phyloP scores from a whole-genome alignment of 257 asterid genomes.

The Plectranthus barbatus region DNA sequence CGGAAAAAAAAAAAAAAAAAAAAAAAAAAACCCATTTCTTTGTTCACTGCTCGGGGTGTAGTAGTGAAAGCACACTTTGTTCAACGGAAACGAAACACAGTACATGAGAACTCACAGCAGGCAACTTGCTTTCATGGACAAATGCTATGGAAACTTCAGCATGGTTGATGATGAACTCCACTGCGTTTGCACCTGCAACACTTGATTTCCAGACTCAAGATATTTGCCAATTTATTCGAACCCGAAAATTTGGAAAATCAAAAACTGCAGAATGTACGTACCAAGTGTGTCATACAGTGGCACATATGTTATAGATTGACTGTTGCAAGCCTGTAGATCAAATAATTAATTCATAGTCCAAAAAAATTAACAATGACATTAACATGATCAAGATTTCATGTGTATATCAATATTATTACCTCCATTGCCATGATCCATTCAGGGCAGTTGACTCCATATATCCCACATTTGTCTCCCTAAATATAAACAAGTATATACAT shows the following conservation, averaged over 20 bases:
- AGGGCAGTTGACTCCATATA: conserved; percentile 75
- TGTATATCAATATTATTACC: no score
- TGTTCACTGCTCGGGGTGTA: no score
- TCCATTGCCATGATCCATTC: conserved; percentile 94
- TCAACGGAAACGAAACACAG: background rate
- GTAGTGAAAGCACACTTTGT: background rate
- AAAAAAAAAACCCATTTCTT: no score
- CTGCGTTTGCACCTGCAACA: conserved; percentile 76
- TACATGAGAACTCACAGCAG: conserved; percentile 28
- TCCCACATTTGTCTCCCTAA: conserved; percentile 86
- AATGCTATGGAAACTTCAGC: conserved; percentile 80
- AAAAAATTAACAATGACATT: background rate
- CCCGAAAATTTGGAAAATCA: background rate
- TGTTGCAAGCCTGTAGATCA: conserved; percentile 66
- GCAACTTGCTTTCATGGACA: conserved; percentile 71
- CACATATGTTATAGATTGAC: conserved; percentile 72
- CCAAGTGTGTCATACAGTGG: conserved; percentile 90
- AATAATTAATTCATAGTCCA: background rate
- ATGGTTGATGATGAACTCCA: conserved; percentile 86
- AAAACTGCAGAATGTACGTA: conserved; percentile 28
- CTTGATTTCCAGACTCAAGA: background rate
- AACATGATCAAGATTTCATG: background rate
- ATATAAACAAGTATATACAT: background rate
- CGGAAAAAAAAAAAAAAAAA: no score
- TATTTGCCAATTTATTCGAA: background rate